Conservation (phyloP, 768 basidiomycete species). For the Lactarius sp. region DNA sequence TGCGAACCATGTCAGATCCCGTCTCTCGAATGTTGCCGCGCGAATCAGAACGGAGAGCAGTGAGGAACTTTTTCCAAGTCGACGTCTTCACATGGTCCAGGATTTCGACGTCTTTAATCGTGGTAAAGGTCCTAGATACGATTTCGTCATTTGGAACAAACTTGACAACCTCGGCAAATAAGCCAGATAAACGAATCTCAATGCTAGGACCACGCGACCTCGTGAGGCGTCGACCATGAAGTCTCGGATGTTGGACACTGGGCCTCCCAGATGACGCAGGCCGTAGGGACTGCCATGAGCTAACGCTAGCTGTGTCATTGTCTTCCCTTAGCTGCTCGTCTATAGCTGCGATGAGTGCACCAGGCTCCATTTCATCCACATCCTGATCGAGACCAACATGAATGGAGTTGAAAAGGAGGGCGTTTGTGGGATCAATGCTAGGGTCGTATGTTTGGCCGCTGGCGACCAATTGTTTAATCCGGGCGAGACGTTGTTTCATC, state of each 20-base stretch:
- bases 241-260: conserved; percentile 2
- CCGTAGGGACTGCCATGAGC: conserved; percentile 88
- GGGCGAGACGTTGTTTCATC: conserved; percentile 79
- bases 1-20: conserved; percentile 87
- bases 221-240: conserved; percentile 49
- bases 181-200: conserved; percentile 68
- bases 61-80: conserved; percentile 97
- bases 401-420: conserved; percentile 88
- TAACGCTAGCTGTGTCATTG: conserved; percentile 66
- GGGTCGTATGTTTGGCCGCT: conserved; percentile 84
- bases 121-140: conserved; percentile 62
- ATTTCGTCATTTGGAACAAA: conserved; percentile 51
- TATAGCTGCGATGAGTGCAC: conserved; percentile 81
- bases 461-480: conserved; percentile 88
- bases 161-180: conserved; percentile 63
- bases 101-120: conserved; percentile 76
- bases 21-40: conserved; percentile 87
- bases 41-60: conserved; percentile 76
- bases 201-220: conserved; percentile 77
- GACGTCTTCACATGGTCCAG: conserved; percentile 97
- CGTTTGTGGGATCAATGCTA: conserved; percentile 61
- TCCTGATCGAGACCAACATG: conserved; percentile 88
- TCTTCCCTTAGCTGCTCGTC: conserved; percentile 85
- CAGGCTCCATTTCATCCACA: conserved; percentile 66
- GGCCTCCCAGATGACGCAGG: conserved; percentile 37